Evolutionary conservation across 768 basidiomycete genomes (phyloP), one percentile per base, ranked within the genome.

Genomic region (Boletus rubroflammeus): DNA sequence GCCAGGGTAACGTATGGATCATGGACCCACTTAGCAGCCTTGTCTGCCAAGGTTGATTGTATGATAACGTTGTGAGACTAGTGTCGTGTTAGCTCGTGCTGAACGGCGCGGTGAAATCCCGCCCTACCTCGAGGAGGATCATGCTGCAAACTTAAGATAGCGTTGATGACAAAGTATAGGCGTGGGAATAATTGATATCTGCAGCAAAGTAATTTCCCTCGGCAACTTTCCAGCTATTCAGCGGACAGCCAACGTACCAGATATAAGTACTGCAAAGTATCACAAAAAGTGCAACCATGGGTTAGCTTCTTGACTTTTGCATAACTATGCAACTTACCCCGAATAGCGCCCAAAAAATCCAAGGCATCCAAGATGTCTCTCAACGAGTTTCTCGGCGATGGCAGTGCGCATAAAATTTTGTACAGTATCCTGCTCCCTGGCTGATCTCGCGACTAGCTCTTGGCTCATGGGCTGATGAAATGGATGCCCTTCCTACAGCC

Each of bases 381-480:
- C 56, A 88, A 87, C 72, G 92, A 89, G 75, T 98, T 98, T 76
- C 82, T 98, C 58, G 91, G 85, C 42, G 93, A 97, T 73, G 79
- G 70, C 62, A 69, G 96, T 96, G 62, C 69, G 92, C 55, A 59
- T 47, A 53, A 51, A 54, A 38, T 63, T 63, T 65, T 50, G 51
- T 55, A 51, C 29, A 48, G 29, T 29, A 44, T 41, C 10, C 39
- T 42, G 23, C 42, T 60, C 56, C 39, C 25, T 56, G 44, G 57
- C 50, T 65, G 46, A 60, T 57, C 47, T 52, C 49, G 48, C 47
- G 14, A 53, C 14, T 55, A 93, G 92, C 85, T 50, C 75, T 90
- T 49, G 96, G 93, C 65, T 95, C 92, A 67, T 99, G 97, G 97
- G 97, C 97, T 7, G 97, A 98, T 70, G 97, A 98, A 73, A 94